Evolutionary conservation across 2,329 filamentous ascomycete species (phyloP), one percentile per base, ranked within the genome.

Genomic region (Claviceps sp.): DNA sequence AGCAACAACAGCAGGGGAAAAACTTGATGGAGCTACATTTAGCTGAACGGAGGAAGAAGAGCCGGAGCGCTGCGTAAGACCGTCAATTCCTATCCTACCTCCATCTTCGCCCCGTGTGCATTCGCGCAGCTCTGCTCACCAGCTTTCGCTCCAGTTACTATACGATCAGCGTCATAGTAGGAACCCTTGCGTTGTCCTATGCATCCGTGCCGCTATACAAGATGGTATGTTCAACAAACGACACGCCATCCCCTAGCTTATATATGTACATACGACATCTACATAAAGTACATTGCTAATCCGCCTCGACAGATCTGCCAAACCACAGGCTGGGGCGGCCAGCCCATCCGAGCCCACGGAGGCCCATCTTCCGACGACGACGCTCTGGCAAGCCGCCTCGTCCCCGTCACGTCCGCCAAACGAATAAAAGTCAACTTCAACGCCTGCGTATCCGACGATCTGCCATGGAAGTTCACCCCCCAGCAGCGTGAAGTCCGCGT

Each of bases 401-500:
- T 82, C 47, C 93, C 93, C 16, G 84, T 96, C 41, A 87, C 81
- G 17, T 76, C 81, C 59, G 85, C 87, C 54, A 87, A 87, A 59
- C 87, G 93, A 51, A 85, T 98, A 62, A 87, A 89, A 55, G 91
- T 98, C 58, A 97, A 90, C 26, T 98, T 98, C 78, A 93, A 89
- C 64, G 87, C 90, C 47, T 94, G 89, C 30, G 90, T 96, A 1
- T 97, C 91, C 1, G 93, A 97, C 65, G 83, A 95, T 1, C 77
- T 98, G 30, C 90, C 91, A 0, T 98, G 93, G 93, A 96, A 96
- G 67, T 98, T 98, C 68, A 82, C 82, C 2, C 93, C 93, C 1
- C 93, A 98, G 70, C 93, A 98, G 73, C 87, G 91, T 53, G 93
- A 98, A 73, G 93, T 98, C 50, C 82, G 89, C 52, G 91, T 98